Percentiles rank a stretch among this genome's conserved stretches.
Conservation (phyloP, 495 filamentous ascomycete genomes). For the Podospora didyma region DNA sequence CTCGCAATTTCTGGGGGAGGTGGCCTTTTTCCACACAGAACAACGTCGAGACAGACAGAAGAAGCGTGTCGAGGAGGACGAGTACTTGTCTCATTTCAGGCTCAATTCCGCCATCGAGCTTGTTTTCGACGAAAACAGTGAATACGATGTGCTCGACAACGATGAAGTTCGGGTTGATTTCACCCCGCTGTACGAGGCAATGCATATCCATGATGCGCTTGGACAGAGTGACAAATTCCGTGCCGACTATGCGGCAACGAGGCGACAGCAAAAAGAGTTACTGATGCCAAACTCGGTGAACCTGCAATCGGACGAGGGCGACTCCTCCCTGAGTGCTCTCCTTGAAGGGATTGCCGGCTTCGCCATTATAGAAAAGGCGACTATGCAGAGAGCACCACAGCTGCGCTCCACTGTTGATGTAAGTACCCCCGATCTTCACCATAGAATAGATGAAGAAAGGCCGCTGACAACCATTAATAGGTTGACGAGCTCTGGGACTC, state of each 20-base stretch:
- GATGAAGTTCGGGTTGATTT: constrained; percentile 93
- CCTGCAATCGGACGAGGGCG: constrained; percentile 65
- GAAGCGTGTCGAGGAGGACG: constrained; percentile 66
- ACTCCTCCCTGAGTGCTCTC: constrained; percentile 72
- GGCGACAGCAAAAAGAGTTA: constrained; percentile 87
- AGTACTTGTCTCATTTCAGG: constrained; percentile 74
- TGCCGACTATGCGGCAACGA: constrained; percentile 82
- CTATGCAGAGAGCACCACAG: constrained; percentile 78
- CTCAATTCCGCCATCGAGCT: constrained; percentile 95
- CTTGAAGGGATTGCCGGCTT: constrained; percentile 94
- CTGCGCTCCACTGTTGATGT: constrained; percentile 83
- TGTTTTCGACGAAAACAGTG: constrained; percentile 90
- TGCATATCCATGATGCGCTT: constrained; percentile 95
- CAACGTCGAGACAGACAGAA: constrained; percentile 80
- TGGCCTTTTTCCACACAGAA: constrained; percentile 95
- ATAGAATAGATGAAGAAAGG: not conserved
- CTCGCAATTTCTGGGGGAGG: constrained; percentile 89
- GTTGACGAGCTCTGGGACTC: constrained; percentile 98
- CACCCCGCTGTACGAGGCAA: constrained; percentile 86
- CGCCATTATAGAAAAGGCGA: constrained; percentile 91
- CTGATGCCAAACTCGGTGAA: constrained; percentile 70
- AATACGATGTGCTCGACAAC: constrained; percentile 91
- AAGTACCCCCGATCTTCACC: constrained; percentile 25
- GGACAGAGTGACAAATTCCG: constrained; percentile 89
- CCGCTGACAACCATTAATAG: constrained; percentile 45